Percentiles rank a stretch among this genome's conserved stretches.
Conservation (phyloP, 1,284 basidiomycete genomes). For the Filobasidium uniguttulatum region DNA sequence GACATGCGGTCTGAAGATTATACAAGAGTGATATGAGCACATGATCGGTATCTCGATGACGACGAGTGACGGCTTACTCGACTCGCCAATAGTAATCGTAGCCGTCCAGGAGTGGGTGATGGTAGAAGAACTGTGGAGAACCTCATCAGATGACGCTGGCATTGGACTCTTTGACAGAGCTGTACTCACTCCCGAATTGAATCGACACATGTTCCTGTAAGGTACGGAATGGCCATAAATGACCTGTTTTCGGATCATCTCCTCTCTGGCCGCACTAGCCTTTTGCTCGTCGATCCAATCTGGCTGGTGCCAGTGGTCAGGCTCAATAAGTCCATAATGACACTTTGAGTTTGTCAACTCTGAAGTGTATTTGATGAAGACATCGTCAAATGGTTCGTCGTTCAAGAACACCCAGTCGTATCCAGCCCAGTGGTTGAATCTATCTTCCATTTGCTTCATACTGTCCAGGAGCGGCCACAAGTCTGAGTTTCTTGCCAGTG, state of each 20-base stretch:
- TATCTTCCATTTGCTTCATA: conserved; percentile 38
- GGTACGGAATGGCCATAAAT: conserved; percentile 67
- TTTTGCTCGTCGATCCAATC: conserved; percentile 62
- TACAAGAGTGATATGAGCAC: conserved; percentile 12
- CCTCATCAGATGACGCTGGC: conserved; percentile 4
- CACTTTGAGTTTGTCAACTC: conserved; percentile 53
- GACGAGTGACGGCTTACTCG: conserved; percentile 38
- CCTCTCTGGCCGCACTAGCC: conserved; percentile 49
- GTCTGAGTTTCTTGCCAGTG: conserved; percentile 68
- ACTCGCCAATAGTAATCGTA: conserved; percentile 92
- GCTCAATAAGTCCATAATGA: conserved; percentile 68
- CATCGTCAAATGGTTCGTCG: conserved; percentile 59
- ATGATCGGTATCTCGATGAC: conserved; percentile 17
- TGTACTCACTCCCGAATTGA: conserved; percentile 67
- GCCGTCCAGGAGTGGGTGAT: conserved; percentile 58
- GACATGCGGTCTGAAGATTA: conserved; percentile 47
- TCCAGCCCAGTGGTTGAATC: conserved; percentile 63
- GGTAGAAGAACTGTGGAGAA: conserved; percentile 53
- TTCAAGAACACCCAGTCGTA: conserved; percentile 83
- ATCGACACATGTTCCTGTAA: conserved; percentile 65
- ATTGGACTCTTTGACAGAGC: background rate
- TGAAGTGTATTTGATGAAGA: conserved; percentile 59
- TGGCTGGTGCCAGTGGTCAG: conserved; percentile 71
- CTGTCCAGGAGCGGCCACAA: conserved; percentile 50
- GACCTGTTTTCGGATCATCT: conserved; percentile 61